phyloP scores from a whole-genome alignment of 2,329 filamentous ascomycete genomes.

The Thielaviopsis euricoi region DNA sequence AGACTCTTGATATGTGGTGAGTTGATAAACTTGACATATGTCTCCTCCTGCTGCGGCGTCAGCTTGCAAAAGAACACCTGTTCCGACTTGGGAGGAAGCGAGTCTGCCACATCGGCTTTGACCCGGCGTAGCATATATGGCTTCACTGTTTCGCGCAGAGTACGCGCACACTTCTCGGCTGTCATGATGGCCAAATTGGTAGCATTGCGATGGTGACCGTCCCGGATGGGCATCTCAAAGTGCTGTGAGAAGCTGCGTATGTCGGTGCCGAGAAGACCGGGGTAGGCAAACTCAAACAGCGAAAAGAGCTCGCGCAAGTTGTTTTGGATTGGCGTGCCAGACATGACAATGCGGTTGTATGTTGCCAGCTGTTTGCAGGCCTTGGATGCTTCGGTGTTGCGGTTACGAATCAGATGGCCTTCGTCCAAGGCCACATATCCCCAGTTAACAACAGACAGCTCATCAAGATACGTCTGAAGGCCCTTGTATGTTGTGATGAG shows the following conservation, averaged over 20 bases:
- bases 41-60: constrained; percentile 32
- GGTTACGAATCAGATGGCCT: constrained; percentile 95
- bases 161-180: constrained; percentile 84
- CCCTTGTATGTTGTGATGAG: constrained; percentile 92
- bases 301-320: constrained; percentile 93
- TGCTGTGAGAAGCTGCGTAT: constrained; percentile 78
- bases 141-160: constrained; percentile 81
- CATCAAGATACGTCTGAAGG: constrained; percentile 76
- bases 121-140: constrained; percentile 84
- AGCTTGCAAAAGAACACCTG: constrained; percentile 93
- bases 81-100: constrained; percentile 89
- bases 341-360: constrained; percentile 78
- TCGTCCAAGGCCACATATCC: constrained; percentile 89
- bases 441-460: constrained; percentile 74
- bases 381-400: constrained; percentile 85
- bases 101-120: constrained; percentile 85
- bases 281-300: constrained; percentile 91
- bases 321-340: constrained; percentile 95
- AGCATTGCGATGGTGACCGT: constrained; percentile 89
- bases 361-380: constrained; percentile 90
- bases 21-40: constrained; percentile 10
- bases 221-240: constrained; percentile 85
- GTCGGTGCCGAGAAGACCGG: constrained; percentile 78
- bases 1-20: constrained; percentile 12
- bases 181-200: constrained; percentile 90